Percentiles rank a stretch among this genome's conserved stretches.
These are phyloP conservation scores for Pythium phragmitis DNA, from an alignment of 352 stramenopile species.

Conservation along the genomic window DNA sequence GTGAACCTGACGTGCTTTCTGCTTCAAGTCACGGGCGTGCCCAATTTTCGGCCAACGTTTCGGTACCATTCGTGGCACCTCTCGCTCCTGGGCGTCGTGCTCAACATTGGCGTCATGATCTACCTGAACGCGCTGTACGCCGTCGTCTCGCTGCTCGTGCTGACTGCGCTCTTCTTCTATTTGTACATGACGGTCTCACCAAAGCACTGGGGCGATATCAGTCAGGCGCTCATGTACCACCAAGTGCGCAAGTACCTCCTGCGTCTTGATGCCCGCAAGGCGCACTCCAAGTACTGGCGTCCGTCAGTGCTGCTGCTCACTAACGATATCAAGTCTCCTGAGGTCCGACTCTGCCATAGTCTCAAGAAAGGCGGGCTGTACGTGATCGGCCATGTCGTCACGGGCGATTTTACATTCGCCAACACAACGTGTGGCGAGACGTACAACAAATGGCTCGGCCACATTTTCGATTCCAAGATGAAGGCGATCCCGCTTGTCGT, in stretches of 20 bases:
- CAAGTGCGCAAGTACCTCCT: slow-evolving; percentile 82
- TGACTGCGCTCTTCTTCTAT: slow-evolving; percentile 66
- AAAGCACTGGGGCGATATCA: slow-evolving; percentile 72
- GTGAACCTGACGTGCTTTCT: slow-evolving; percentile 79
- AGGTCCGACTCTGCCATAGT: slow-evolving; percentile 65
- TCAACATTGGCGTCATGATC: slow-evolving; percentile 77
- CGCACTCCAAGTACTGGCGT: slow-evolving; percentile 79
- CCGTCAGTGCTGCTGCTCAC: slow-evolving; percentile 72
- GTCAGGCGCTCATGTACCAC: slow-evolving; percentile 86
- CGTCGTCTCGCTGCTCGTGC: slow-evolving; percentile 47
- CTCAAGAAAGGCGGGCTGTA: slow-evolving; percentile 85
- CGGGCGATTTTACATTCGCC: slow-evolving; percentile 35
- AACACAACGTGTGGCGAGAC: slow-evolving; percentile 34
- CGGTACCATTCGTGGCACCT: slow-evolving; percentile 67
- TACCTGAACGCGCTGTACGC: slow-evolving; percentile 68
- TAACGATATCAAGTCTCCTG: slow-evolving; percentile 32
- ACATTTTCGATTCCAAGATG: slow-evolving; percentile 49
- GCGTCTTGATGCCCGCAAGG: slow-evolving; percentile 57
- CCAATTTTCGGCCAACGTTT: slow-evolving; percentile 81
- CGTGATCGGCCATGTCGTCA: slow-evolving; percentile 59
- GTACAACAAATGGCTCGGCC: slow-evolving; percentile 40
- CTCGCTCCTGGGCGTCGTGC: slow-evolving; percentile 47
- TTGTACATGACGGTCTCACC: slow-evolving; percentile 54
- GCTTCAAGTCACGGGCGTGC: slow-evolving; percentile 71
- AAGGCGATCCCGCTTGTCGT: slow-evolving; percentile 67